A percentile compares a stretch with the other conserved stretches of the same genome.
Conservation (phyloP, 2,329 filamentous ascomycete genomes). For the Colletotrichum caudatum region DNA sequence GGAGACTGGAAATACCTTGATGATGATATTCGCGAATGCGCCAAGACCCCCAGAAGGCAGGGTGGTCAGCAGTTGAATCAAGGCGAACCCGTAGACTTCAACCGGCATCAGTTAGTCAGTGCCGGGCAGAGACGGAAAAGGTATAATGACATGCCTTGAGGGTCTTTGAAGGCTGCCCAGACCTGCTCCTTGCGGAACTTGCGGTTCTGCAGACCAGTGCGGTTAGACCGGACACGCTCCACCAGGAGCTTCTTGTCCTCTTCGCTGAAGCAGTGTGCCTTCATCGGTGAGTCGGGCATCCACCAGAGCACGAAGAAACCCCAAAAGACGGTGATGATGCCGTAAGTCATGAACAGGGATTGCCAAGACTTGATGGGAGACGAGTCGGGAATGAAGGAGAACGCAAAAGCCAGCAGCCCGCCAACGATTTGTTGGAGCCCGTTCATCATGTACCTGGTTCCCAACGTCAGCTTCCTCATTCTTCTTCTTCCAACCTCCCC, state of each 20-base stretch:
- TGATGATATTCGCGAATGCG: conserved; percentile 80
- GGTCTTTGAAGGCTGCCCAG: conserved; percentile 54
- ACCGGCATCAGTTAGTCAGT: neutral
- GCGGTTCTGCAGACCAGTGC: conserved; percentile 52
- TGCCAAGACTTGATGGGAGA: conserved; percentile 54
- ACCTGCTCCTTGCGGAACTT: conserved; percentile 53
- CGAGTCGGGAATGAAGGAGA: conserved; percentile 48
- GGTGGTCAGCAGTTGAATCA: conserved; percentile 78
- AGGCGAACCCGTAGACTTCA: conserved; percentile 67
- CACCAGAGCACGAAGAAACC: conserved; percentile 53
- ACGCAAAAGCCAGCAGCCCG: conserved; percentile 54
- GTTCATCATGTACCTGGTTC: conserved; percentile 50
- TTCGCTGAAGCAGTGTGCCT: conserved; percentile 61
- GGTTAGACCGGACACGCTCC: conserved; percentile 53
- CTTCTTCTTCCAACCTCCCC: no score
- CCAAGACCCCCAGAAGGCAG: conserved; percentile 79
- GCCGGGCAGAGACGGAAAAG: neutral
- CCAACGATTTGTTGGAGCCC: conserved; percentile 54
- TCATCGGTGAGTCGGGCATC: conserved; percentile 64
- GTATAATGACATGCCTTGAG: conserved; percentile 27
- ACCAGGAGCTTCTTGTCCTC: conserved; percentile 54
- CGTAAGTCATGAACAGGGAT: conserved; percentile 57
- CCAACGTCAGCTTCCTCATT: neutral
- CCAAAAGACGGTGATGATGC: conserved; percentile 51
- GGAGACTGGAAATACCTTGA: conserved; percentile 55